A percentile compares a stretch with the other conserved stretches of the same genome.
These are phyloP conservation scores for Pouteria glomerata DNA, from an alignment of 148 eudicot genomes.

Conservation along the genomic window DNA sequence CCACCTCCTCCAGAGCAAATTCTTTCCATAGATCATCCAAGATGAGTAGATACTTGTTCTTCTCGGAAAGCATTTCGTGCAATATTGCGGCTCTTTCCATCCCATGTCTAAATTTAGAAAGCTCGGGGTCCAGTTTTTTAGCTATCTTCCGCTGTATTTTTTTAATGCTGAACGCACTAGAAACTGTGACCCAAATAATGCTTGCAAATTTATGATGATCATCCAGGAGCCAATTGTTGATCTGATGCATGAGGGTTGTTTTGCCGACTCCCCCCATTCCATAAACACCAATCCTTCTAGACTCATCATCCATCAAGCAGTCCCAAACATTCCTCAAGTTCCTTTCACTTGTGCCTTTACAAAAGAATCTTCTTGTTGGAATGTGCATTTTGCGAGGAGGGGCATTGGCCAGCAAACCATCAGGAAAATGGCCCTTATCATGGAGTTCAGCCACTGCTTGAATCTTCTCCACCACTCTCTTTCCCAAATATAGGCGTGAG, in stretches of 20 bases:
- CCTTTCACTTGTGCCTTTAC: neutral
- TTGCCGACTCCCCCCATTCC: too few species aligned
- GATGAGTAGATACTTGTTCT: neutral
- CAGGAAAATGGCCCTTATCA: neutral
- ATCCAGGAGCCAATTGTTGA: neutral
- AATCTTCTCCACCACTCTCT: neutral
- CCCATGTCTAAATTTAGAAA: neutral
- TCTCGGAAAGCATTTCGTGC: neutral
- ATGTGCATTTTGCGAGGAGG: too few species aligned
- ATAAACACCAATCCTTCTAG: neutral
- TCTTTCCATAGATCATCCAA: neutral
- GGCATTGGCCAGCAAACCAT: neutral
- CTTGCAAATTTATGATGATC: too few species aligned
- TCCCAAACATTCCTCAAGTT: neutral
- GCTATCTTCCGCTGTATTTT: neutral
- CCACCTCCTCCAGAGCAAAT: neutral
- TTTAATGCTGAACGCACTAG: neutral
- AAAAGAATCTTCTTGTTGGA: neutral
- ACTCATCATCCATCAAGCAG: neutral
- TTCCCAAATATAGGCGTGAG: neutral
- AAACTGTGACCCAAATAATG: neutral
- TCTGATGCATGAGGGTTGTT: too few species aligned
- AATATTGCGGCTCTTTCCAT: neutral
- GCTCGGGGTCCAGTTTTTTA: too few species aligned
- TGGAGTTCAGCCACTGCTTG: neutral